Conservation (phyloP, 2,329 filamentous ascomycete species). For the Talaromyces sp. region DNA sequence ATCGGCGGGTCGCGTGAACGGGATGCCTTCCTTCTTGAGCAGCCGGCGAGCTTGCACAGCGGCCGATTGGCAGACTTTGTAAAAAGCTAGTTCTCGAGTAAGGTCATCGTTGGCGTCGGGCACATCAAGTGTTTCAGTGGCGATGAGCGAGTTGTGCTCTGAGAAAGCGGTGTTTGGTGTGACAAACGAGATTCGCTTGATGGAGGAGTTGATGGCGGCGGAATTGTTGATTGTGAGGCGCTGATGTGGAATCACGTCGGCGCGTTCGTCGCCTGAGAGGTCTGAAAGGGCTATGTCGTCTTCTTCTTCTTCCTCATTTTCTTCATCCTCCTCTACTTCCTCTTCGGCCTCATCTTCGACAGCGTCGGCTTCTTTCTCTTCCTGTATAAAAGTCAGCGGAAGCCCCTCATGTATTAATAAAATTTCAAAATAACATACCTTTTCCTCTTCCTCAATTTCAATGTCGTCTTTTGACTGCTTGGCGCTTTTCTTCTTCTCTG, state of each 20-base stretch:
- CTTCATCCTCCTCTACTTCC: conserved; percentile 41
- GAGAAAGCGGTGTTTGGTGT: conserved; percentile 69
- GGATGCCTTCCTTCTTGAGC: conserved; percentile 73
- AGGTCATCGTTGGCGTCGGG: conserved; percentile 85
- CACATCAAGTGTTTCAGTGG: conserved; percentile 64
- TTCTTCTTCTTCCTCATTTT: conserved; percentile 67
- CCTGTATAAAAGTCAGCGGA: neutral
- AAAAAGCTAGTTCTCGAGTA: conserved; percentile 86
- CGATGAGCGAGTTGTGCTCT: conserved; percentile 71
- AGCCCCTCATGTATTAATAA: neutral
- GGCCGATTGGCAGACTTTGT: conserved; percentile 78
- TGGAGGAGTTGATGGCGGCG: conserved; percentile 70
- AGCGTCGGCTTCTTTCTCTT: conserved; percentile 4
- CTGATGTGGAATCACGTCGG: conserved; percentile 83
- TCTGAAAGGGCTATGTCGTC: conserved; percentile 88
- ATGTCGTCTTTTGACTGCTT: conserved; percentile 15
- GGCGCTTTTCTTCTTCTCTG: conserved; percentile 40
- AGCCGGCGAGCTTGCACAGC: conserved; percentile 66
- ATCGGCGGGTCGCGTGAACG: conserved; percentile 83
- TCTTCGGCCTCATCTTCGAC: conserved; percentile 33
- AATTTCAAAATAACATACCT: neutral
- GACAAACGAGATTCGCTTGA: conserved; percentile 57
- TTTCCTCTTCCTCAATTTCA: conserved; percentile 15
- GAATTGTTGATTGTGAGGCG: conserved; percentile 98
- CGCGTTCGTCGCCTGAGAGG: conserved; percentile 71